A percentile compares a stretch with the other conserved stretches of the same genome.
phyloP scores from a whole-genome alignment of 768 basidiomycete genomes.

The Pleurotus sapidus region DNA sequence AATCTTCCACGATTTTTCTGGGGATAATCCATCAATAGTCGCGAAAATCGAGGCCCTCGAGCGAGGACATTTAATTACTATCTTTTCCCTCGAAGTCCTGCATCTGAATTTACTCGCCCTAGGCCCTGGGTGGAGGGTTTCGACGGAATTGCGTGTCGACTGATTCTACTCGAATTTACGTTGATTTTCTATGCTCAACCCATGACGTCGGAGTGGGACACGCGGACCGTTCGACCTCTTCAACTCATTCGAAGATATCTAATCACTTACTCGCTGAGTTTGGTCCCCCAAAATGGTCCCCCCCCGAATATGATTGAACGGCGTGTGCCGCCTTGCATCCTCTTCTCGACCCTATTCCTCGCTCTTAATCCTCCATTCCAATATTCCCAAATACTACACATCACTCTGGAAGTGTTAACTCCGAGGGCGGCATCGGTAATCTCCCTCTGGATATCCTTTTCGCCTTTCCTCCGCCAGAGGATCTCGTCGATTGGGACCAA shows the following conservation, averaged over 20 bases:
- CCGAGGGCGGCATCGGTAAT: neutral
- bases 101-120: neutral
- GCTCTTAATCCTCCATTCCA: neutral
- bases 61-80: neutral
- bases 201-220: neutral
- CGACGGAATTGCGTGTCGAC: neutral
- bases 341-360: too few species aligned
- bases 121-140: neutral
- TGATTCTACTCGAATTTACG: too few species aligned
- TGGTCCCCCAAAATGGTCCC: too few species aligned
- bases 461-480: neutral
- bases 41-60: neutral
- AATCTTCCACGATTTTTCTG: too few species aligned
- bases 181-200: too few species aligned
- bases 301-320: neutral
- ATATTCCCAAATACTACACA: neutral
- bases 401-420: neutral
- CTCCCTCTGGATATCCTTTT: neutral
- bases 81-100: neutral
- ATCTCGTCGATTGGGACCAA: neutral
- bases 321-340: too few species aligned
- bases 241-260: neutral
- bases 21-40: neutral
- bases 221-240: neutral
- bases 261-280: neutral